phyloP scores from a whole-genome alignment of 192 early-diverging fungal species.

The Coemansia sp. region DNA sequence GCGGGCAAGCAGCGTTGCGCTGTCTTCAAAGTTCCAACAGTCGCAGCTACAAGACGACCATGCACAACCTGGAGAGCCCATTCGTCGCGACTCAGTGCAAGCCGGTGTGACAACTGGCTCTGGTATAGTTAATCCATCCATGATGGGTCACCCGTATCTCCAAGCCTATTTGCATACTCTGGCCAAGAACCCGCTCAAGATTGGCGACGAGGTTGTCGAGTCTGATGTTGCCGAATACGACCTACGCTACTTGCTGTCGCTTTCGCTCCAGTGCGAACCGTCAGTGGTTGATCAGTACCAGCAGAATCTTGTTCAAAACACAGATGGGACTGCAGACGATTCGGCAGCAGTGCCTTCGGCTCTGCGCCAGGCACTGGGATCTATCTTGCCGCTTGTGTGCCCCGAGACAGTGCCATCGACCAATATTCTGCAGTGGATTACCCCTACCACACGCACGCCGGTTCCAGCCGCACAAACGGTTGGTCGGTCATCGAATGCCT shows the following conservation, averaged over 20 bases:
- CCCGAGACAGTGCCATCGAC: constrained; percentile 53
- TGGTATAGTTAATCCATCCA: constrained; percentile 21
- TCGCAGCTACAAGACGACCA: constrained; percentile 6
- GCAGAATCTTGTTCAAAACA: constrained; percentile 25
- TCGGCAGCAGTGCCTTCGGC: constrained; percentile 18
- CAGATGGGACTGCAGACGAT: constrained; percentile 13
- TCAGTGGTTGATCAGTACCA: constrained; percentile 47
- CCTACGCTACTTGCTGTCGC: constrained; percentile 38
- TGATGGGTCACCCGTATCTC: constrained; percentile 38
- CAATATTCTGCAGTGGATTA: constrained; percentile 53
- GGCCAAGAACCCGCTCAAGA: constrained; percentile 41
- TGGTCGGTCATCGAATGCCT: constrained; percentile 12
- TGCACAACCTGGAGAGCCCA: background rate
- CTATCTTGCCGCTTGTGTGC: constrained; percentile 53
- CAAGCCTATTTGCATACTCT: constrained; percentile 30
- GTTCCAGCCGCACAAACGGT: constrained; percentile 17
- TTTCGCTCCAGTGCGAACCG: constrained; percentile 52
- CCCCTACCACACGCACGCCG: constrained; percentile 34
- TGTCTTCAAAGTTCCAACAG: constrained; percentile 41
- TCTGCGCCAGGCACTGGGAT: constrained; percentile 44
- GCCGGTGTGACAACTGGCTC: background rate
- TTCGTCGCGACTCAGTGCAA: constrained; percentile 18
- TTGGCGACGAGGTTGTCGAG: constrained; percentile 49
- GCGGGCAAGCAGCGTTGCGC: constrained; percentile 45
- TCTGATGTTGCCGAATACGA: constrained; percentile 48